These are phyloP conservation scores for Phalaenopsis hybrid DNA, from an alignment of 116 monocot species.

Conservation along the genomic window DNA sequence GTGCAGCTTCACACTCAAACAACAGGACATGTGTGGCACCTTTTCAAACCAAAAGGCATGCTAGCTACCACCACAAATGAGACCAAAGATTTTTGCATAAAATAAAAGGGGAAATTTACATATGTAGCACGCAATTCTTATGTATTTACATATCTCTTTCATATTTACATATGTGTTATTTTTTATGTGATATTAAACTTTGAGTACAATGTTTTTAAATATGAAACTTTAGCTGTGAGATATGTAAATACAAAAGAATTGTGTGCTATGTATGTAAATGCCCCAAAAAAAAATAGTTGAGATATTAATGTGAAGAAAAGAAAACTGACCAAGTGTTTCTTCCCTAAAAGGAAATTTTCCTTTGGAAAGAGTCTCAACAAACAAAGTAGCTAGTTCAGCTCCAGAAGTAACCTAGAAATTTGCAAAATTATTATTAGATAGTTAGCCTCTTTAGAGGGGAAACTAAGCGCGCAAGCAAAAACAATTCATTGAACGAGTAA, in stretches of 20 bases:
- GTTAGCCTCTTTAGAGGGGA: background rate
- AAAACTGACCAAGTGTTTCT: conserved; percentile 64
- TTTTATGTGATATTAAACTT: no score
- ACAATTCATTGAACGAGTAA: background rate
- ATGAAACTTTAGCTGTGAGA: no score
- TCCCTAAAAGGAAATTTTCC: conserved; percentile 50
- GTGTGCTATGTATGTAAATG: no score
- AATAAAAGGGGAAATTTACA: background rate
- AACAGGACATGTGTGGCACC: background rate
- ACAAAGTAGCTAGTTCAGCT: conserved; percentile 61
- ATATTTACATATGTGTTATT: no score
- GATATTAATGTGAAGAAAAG: conserved; percentile 3
- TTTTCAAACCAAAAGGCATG: background rate
- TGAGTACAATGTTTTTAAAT: no score
- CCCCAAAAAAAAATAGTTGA: no score
- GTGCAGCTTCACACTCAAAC: background rate
- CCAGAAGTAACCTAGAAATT: conserved; percentile 77
- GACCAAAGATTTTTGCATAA: background rate
- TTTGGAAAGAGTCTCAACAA: conserved; percentile 80
- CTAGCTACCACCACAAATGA: conserved; percentile 1
- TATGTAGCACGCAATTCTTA: no score
- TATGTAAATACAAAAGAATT: no score
- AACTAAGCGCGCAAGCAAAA: background rate
- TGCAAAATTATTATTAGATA: background rate
- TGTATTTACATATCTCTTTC: no score